Conservation (phyloP, 352 stramenopile species). For the Aphanomyces cochlioides region DNA sequence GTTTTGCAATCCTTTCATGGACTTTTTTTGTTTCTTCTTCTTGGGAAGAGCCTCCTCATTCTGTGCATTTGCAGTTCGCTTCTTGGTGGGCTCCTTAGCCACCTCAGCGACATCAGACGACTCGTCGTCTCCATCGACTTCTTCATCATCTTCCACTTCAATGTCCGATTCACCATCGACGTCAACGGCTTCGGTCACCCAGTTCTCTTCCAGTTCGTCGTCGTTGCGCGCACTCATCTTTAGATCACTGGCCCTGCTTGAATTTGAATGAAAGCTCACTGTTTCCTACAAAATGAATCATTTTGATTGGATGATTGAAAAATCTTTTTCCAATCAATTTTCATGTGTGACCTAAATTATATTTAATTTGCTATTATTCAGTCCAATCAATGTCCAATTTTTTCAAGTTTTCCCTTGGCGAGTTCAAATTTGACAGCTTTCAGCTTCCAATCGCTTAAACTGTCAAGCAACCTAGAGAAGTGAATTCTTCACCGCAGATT, state of each 20-base stretch:
- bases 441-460: too few species aligned
- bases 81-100: slow-evolving; percentile 31
- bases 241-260: background rate
- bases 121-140: slow-evolving; percentile 20
- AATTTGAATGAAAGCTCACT: background rate
- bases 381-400: too few species aligned
- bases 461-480: too few species aligned
- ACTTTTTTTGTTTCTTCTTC: slow-evolving; percentile 34
- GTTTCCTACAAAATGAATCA: too few species aligned
- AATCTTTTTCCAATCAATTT: too few species aligned
- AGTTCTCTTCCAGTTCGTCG: slow-evolving; percentile 79
- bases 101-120: slow-evolving; percentile 33
- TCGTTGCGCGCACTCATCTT: slow-evolving; percentile 40
- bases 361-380: too few species aligned
- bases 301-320: too few species aligned
- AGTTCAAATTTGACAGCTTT: too few species aligned
- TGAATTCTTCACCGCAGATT: too few species aligned
- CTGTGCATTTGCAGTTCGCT: slow-evolving; percentile 58
- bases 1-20: slow-evolving; percentile 70
- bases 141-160: slow-evolving; percentile 27
- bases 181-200: slow-evolving; percentile 27
- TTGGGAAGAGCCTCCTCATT: slow-evolving; percentile 2
- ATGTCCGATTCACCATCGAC: slow-evolving; percentile 24
- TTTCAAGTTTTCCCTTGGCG: too few species aligned
- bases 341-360: too few species aligned